Base-by-base conservation (phyloP, 352 stramenopile species). In the Phytophthora colocasiae region DNA sequence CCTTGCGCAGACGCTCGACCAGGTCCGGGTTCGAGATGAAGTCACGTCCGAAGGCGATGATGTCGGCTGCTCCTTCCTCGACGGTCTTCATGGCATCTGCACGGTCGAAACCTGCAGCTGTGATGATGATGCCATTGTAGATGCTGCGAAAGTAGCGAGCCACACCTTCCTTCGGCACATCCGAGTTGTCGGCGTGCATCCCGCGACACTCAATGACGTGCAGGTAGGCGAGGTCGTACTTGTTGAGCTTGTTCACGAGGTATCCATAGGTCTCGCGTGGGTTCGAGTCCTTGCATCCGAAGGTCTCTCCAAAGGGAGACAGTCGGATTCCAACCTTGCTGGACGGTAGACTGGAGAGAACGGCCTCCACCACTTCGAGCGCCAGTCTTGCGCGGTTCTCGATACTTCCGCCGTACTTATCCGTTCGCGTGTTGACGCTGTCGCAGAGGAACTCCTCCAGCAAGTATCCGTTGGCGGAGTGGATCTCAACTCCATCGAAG, bases 401-500 rank as follows among this genome's bases (percentile, higher is more conserved):
- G 24, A 90, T 59, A 49, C 57, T 79, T 24, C 89, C 90, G 24
- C 89, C 89, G 56, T 75, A 71, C 26, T 60, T 55, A 43, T 70
- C 60, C 15, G 62, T 75, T 40, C 62, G 62, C 26, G 27, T 63
- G 51, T 75, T 75, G n/a, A 75, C 40, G 14, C 48, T 29, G 45
- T 71, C 66, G 29, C 66, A 75, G 6, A 97, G 67, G 69, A 97
- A 96, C 50, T 95, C 71, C 61, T 97, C 90, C 43, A 98, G 63
- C 12, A 80, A 24, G 60, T 98, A 98, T 29, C 91, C 92, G 61
- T 98, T 96, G 12, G 85, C 92, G 4, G 22, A 48, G 75, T 98
- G 92, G 26, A 98, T 63, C 60, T 98, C 89, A 19, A 98, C 73
- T 17, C 91, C 92, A 51, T 98, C 93, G 64, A 83, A 91, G 14